phyloP scores from a whole-genome alignment of 495 filamentous ascomycete species.

The Hypoxylon fuscum region DNA sequence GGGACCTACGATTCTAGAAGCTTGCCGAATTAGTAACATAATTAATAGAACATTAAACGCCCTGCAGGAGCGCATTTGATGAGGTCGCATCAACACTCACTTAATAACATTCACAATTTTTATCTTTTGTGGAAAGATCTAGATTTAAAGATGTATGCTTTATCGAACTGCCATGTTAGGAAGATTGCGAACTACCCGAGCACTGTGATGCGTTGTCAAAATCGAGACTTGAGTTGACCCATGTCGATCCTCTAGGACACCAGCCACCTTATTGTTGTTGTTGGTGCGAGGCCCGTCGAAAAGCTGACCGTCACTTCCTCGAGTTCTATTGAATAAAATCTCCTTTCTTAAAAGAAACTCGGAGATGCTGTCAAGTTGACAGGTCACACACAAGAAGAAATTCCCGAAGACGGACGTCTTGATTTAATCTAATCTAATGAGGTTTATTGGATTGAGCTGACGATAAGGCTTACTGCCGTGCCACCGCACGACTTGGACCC shows the following conservation, averaged over 20 bases:
- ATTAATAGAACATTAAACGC: neutral
- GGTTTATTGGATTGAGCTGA: slow-evolving; percentile 9
- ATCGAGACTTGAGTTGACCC: slow-evolving; percentile 17
- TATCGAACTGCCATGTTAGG: slow-evolving; percentile 4
- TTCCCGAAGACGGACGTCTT: neutral
- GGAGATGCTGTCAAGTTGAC: neutral
- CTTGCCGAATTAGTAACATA: slow-evolving; percentile 1
- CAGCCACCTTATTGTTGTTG: slow-evolving; percentile 1
- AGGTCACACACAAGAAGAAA: slow-evolving; percentile 2
- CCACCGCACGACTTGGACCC: neutral
- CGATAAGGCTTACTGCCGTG: slow-evolving; percentile 18
- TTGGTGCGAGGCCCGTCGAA: neutral
- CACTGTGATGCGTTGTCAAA: slow-evolving; percentile 33
- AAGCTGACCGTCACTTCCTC: neutral
- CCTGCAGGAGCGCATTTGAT: neutral
- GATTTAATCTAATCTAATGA: slow-evolving; percentile 12
- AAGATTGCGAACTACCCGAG: slow-evolving; percentile 9
- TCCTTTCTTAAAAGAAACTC: neutral
- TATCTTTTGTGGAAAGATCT: neutral
- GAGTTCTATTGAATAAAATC: slow-evolving; percentile 4
- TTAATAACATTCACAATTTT: neutral
- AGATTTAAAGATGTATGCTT: neutral
- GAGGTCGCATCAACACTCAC: neutral
- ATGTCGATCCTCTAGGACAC: slow-evolving; percentile 21
- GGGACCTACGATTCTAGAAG: slow-evolving; percentile 23